These are phyloP conservation scores for Porphyra umbilicalis DNA, from an alignment of 31 red algal genomes.

Conservation along the genomic window DNA sequence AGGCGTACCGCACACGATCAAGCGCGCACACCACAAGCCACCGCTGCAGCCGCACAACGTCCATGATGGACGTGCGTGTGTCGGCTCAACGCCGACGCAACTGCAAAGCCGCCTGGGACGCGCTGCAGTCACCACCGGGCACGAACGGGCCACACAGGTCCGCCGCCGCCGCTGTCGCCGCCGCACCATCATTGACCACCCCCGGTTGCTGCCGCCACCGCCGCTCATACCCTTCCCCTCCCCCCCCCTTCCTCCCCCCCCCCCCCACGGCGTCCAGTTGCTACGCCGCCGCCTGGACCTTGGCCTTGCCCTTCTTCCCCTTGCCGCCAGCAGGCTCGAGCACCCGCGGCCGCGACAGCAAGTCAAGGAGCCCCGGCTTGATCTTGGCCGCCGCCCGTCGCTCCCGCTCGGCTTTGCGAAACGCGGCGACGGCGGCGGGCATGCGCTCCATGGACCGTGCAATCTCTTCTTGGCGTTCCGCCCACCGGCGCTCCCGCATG, in stretches of 20 bases:
- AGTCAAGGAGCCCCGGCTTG: neutral
- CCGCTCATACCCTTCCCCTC: neutral
- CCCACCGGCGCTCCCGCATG: conserved; percentile 32
- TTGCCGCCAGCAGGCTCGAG: neutral
- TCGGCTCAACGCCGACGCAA: no score
- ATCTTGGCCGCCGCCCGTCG: neutral
- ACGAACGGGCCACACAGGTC: no score
- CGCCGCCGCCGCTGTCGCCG: no score
- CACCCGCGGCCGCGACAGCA: neutral
- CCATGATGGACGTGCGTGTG: no score
- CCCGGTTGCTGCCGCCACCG: neutral
- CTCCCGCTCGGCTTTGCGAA: conserved; percentile 6
- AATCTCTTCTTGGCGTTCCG: conserved; percentile 38
- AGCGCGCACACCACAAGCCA: no score
- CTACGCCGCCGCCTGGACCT: no score
- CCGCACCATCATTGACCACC: neutral
- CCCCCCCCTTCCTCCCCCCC: neutral
- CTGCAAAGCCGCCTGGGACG: no score
- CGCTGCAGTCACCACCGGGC: no score
- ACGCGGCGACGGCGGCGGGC: conserved; percentile 57
- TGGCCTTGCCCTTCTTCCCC: neutral
- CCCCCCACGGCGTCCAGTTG: no score
- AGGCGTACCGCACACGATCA: no score
- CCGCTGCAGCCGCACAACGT: no score
- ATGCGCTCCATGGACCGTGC: conserved; percentile 52